Evolutionary conservation across 2,329 filamentous ascomycete species (phyloP), one percentile per base, ranked within the genome.

Genomic region (Aspergillus melleus): DNA sequence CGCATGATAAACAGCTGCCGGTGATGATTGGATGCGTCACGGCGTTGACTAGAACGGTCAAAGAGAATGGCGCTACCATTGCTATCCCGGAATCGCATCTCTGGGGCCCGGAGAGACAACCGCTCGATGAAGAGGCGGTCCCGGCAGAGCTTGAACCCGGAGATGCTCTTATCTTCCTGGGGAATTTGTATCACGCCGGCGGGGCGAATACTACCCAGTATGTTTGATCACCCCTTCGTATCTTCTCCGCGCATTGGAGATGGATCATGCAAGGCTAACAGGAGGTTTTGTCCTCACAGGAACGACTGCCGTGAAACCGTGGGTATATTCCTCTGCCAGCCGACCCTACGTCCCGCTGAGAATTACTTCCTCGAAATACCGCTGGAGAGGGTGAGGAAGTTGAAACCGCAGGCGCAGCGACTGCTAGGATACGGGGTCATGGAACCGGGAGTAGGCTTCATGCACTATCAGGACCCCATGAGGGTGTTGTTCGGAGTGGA

Each of bases 61-160:
- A 68, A 19, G 74, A 77, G 44, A 80, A 80, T 49, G 77, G 78
- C 0, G 77, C 76, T 1, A 80, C 77, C 0, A 66, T 77, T n/a
- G 74, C 72, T 1, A 79, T 79, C 44, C 77, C 77, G 0, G 72
- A 73, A 6, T 76, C 72, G 11, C 78, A 80, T 60, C 66, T 77
- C 4, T 80, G 78, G 78, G 75, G 72, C 0, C 68, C 72, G 6
- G 74, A 78, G 0, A 70, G 74, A 0, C 67, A 65, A 5, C 78
- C 78, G 1, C 60, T 71, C 10, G 69, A 74, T 22, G 69, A 77
- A 9, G 78, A 80, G 51, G 74, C 76, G 1, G 65, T 77, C 2
- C 71, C 75, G 0, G 77, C 75, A 1, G 76, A 79, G 53, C 67
- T 80, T 14, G 73, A 78, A n/a, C 63, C 72, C 5, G 77, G 77